Conservation (phyloP, 139 green algal genomes). For the Volvox africanus region DNA sequence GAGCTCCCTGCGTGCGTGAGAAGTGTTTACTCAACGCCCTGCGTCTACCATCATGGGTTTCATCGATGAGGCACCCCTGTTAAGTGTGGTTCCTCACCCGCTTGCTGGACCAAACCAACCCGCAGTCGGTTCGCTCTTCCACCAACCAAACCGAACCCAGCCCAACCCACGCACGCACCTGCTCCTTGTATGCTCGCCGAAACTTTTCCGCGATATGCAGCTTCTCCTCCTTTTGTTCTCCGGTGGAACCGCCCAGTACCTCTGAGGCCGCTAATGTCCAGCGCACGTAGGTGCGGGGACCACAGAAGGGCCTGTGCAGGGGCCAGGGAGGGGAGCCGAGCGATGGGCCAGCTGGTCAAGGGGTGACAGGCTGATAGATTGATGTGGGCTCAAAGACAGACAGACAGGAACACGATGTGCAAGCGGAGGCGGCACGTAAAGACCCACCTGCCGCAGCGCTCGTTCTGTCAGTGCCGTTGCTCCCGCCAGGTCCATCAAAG, state of each 20-base stretch:
- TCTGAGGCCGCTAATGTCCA: slow-evolving; percentile 12
- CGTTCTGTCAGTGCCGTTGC: not conserved
- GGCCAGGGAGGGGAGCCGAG: not conserved
- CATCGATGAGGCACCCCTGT: not conserved
- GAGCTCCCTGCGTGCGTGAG: not conserved
- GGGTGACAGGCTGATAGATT: not conserved
- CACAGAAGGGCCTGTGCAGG: slow-evolving; percentile 3
- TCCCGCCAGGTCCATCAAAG: slow-evolving; percentile 25
- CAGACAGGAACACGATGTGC: no score
- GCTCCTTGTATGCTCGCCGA: slow-evolving; percentile 28
- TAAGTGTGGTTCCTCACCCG: not conserved
- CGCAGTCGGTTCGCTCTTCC: not conserved
- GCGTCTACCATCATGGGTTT: not conserved
- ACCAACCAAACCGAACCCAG: no score
- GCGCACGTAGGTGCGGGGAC: not conserved
- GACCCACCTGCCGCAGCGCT: slow-evolving; percentile 16
- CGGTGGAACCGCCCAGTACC: not conserved
- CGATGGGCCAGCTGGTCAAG: not conserved
- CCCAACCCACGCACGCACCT: not conserved
- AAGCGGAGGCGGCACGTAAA: not conserved
- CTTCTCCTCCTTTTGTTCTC: not conserved
- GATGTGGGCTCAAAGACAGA: no score
- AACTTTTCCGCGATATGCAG: slow-evolving; percentile 46
- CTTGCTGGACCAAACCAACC: not conserved
- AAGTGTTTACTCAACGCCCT: not conserved